These are phyloP conservation scores for Vaccinium darrowii DNA, from an alignment of 148 eudicot species.

Conservation along the genomic window DNA sequence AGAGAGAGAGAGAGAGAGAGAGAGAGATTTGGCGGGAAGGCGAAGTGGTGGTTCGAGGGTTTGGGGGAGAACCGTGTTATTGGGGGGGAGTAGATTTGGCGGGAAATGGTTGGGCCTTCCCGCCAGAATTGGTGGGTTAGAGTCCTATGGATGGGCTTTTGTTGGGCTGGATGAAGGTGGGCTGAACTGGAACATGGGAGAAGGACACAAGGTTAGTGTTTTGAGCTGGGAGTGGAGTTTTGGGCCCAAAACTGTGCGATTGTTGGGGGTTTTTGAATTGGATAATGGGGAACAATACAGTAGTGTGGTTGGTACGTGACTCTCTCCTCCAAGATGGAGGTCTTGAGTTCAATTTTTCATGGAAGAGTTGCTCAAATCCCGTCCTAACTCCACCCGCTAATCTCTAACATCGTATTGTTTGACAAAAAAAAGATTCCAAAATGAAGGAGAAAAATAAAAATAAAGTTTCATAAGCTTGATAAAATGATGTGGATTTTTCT, in stretches of 20 bases:
- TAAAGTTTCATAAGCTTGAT: too few species aligned
- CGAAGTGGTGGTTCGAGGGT: neutral
- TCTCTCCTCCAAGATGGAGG: too few species aligned
- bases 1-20: conserved; percentile 8
- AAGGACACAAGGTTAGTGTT: neutral
- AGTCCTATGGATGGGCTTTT: neutral
- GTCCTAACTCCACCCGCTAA: too few species aligned
- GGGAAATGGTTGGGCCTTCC: conserved; percentile 13
- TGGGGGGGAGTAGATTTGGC: conserved; percentile 11
- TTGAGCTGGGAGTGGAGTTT: neutral
- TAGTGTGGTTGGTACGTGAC: too few species aligned
- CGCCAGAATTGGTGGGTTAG: neutral
- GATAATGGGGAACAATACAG: too few species aligned
- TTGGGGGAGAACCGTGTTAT: neutral
- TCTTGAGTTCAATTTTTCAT: too few species aligned
- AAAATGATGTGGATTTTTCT: too few species aligned
- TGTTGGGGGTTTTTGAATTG: too few species aligned
- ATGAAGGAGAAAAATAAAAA: too few species aligned
- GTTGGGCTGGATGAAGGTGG: neutral
- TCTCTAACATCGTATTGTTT: too few species aligned
- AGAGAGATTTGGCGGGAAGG: conserved; percentile 1
- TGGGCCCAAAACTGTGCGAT: neutral
- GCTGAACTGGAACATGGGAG: neutral
- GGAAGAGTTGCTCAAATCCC: too few species aligned
- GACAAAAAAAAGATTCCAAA: too few species aligned